A percentile compares a stretch with the other conserved stretches of the same genome.
Evolutionary conservation across 2,329 filamentous ascomycete species (phyloP).

Genomic region (Emmonsiellopsis sp.): DNA sequence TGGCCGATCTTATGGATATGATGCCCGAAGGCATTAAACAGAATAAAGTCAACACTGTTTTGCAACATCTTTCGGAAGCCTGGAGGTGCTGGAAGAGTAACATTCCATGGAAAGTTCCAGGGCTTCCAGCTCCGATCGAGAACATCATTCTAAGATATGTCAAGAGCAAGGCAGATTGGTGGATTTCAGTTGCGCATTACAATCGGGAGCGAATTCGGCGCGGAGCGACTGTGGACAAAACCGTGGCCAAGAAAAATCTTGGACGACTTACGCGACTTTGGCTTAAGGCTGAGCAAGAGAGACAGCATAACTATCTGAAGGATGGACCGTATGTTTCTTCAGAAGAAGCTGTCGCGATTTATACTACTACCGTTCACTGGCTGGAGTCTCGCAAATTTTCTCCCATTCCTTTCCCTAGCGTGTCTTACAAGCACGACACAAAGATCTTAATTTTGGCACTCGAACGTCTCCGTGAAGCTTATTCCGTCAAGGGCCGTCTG

Average conservation of each 20-base stretch:
- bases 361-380: slow-evolving; percentile 98
- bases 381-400: slow-evolving; percentile 97
- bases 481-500: slow-evolving; percentile 91
- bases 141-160: slow-evolving; percentile 98
- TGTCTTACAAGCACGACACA: slow-evolving; percentile 98
- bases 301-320: slow-evolving; percentile 99
- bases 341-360: slow-evolving; percentile 96
- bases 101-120: slow-evolving; percentile 98
- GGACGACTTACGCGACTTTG: slow-evolving; percentile 89
- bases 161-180: slow-evolving; percentile 99
- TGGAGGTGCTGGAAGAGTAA: slow-evolving; percentile 99
- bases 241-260: slow-evolving; percentile 97
- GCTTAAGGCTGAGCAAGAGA: slow-evolving; percentile 96
- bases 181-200: slow-evolving; percentile 98
- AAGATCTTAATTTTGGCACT: slow-evolving; percentile 96
- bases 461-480: slow-evolving; percentile 86
- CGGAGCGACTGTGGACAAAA: slow-evolving; percentile 97
- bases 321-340: slow-evolving; percentile 97
- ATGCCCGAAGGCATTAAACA: slow-evolving; percentile 99
- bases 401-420: slow-evolving; percentile 95
- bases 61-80: slow-evolving; percentile 94
- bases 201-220: slow-evolving; percentile 94
- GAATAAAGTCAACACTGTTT: slow-evolving; percentile 95
- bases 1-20: slow-evolving; percentile 99
- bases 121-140: slow-evolving; percentile 90